Evolutionary conservation across 78 protist genomes (phyloP).

Genomic region (Neovahlkampfia damariscottae): DNA sequence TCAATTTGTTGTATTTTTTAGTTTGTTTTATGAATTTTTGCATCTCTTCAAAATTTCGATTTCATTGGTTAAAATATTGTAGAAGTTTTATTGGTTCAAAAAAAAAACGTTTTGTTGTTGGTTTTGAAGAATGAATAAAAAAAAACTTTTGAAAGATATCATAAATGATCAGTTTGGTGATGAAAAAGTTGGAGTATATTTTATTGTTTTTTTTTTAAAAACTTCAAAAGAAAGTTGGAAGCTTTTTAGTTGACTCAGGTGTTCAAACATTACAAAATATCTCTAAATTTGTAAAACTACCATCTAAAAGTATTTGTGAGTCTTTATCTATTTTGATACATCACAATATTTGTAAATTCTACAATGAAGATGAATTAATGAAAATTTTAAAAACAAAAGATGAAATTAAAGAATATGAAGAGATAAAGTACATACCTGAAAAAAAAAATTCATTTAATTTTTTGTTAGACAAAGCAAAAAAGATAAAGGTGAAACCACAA

Average conservation of each 20-base stretch:
- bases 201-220: not conserved
- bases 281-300: not conserved
- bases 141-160: not conserved
- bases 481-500: not conserved
- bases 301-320: not conserved
- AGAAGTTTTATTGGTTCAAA: too few relatives aligned
- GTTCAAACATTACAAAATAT: not conserved
- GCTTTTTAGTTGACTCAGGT: not conserved
- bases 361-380: not conserved
- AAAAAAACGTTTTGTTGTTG: not conserved
- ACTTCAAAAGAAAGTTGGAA: not conserved
- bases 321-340: not conserved
- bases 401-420: too few relatives aligned
- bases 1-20: too few relatives aligned
- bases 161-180: slow-evolving; percentile 1
- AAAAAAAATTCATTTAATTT: not conserved
- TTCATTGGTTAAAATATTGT: too few relatives aligned
- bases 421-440: too few relatives aligned
- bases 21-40: too few relatives aligned
- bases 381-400: not conserved
- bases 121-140: not conserved
- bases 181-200: not conserved
- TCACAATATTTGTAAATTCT: not conserved
- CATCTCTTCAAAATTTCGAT: too few relatives aligned
- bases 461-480: not conserved